Conservation (phyloP, 352 stramenopile species). For the Pythium insidiosum region DNA sequence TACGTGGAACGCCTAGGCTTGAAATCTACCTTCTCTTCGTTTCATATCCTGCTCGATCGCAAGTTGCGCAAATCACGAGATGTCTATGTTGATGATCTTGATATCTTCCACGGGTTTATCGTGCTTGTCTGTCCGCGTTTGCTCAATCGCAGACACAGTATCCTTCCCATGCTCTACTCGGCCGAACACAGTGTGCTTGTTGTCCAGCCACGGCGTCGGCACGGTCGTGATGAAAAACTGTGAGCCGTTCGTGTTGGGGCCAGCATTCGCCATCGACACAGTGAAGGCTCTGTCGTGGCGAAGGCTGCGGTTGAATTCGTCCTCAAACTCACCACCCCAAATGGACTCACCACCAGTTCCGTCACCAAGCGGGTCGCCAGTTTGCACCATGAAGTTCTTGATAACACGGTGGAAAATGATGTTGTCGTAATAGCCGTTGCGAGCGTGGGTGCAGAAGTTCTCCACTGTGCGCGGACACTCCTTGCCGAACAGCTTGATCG, state of each 20-base stretch:
- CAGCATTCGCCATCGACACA: conserved; percentile 98
- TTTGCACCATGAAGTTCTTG: conserved; percentile 99
- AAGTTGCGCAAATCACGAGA: too few species aligned
- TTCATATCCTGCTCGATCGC: background rate
- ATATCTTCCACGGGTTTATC: conserved; percentile 77
- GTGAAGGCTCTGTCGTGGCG: conserved; percentile 96
- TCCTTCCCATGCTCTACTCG: conserved; percentile 92
- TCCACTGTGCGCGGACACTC: conserved; percentile 94
- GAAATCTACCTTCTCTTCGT: background rate
- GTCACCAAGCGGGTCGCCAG: conserved; percentile 93
- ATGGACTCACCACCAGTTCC: conserved; percentile 98
- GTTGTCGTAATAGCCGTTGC: conserved; percentile 98
- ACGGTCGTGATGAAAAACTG: conserved; percentile 99
- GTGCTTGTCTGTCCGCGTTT: conserved; percentile 81
- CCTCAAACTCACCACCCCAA: conserved; percentile 98
- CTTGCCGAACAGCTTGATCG: conserved; percentile 94
- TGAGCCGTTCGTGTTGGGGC: conserved; percentile 72
- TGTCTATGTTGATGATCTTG: conserved; percentile 87
- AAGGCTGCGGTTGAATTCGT: conserved; percentile 96
- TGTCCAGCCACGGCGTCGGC: conserved; percentile 96
- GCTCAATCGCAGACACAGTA: conserved; percentile 95
- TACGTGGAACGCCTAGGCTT: too few species aligned
- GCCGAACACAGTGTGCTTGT: conserved; percentile 94
- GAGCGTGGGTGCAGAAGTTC: conserved; percentile 97
- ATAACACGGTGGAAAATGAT: conserved; percentile 99